phyloP scores from a whole-genome alignment of 805 yeast species.

The Aciculoconidium aculeatum region DNA sequence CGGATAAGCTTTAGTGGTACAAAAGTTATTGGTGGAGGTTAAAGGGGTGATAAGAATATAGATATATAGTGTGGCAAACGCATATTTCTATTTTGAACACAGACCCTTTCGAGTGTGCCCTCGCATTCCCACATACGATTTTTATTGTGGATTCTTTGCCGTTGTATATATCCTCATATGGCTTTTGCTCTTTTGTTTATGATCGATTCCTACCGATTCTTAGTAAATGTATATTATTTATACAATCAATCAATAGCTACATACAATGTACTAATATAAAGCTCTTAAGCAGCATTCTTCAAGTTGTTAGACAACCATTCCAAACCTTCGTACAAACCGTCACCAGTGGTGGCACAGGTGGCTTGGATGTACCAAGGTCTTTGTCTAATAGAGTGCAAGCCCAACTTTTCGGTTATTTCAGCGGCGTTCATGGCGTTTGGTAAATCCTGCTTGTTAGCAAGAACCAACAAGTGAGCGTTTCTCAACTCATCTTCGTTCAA shows the following conservation, averaged over 20 bases:
- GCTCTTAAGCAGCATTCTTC: conserved; percentile 20
- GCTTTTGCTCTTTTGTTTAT: no score
- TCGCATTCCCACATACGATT: conserved; percentile 8
- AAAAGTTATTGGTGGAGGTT: no score
- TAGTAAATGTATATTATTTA: no score
- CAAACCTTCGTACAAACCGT: conserved; percentile 33
- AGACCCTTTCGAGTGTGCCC: no score
- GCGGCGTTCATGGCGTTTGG: conserved; percentile 42
- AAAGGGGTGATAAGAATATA: no score
- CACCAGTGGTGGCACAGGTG: conserved; percentile 93
- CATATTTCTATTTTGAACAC: no score
- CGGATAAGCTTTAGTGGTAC: no score
- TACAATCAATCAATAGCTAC: no score
- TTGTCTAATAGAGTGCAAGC: conserved; percentile 81
- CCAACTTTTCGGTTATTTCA: conserved; percentile 38
- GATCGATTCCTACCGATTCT: no score
- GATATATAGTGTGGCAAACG: no score
- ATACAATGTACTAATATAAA: no score
- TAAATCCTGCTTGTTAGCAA: conserved; percentile 40
- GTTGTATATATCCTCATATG: no score
- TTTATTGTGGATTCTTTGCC: conserved; percentile 9
- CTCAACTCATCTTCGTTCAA: conserved; percentile 39
- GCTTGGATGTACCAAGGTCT: conserved; percentile 99
- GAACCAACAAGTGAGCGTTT: conserved; percentile 35
- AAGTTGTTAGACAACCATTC: conserved; percentile 33